These are phyloP conservation scores for Fomitopsis schrenkii DNA, from an alignment of 1,284 basidiomycete species.

Conservation along the genomic window DNA sequence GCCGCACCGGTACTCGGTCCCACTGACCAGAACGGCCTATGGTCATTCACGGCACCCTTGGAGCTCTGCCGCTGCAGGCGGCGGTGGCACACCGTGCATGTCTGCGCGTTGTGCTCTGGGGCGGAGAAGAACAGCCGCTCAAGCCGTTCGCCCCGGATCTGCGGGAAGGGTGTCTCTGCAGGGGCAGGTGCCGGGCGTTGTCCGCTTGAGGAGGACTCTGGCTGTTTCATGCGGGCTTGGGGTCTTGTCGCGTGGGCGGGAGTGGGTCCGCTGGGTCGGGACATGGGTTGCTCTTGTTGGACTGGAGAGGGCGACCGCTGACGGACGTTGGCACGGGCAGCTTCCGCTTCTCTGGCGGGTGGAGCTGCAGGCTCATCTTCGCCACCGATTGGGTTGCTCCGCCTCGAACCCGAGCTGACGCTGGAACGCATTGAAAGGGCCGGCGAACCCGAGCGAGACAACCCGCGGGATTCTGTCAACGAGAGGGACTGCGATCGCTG, in stretches of 20 bases:
- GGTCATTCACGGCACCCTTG: slow-evolving; percentile 11
- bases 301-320: not conserved
- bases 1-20: slow-evolving; percentile 2
- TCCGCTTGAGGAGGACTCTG: not conserved
- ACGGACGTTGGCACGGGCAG: not conserved
- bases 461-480: slow-evolving; percentile 13
- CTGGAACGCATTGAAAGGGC: slow-evolving; percentile 4
- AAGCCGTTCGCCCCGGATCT: slow-evolving; percentile 70
- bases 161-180: slow-evolving; percentile 66
- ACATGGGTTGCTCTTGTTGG: not conserved
- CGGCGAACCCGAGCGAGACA: slow-evolving; percentile 15
- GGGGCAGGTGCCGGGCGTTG: slow-evolving; percentile 4
- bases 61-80: slow-evolving; percentile 19
- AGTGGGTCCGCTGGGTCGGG: slow-evolving; percentile 26
- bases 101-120: slow-evolving; percentile 63
- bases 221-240: slow-evolving; percentile 4
- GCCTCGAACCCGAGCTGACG: not conserved
- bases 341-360: not conserved
- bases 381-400: not conserved
- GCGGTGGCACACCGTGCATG: slow-evolving; percentile 62
- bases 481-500: slow-evolving; percentile 11
- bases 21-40: slow-evolving; percentile 21
- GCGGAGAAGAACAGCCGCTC: slow-evolving; percentile 80
- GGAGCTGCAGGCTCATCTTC: not conserved
- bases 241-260: slow-evolving; percentile 25